Conservation (phyloP, 331 rosid genomes). For the Erythrophleum ivorense region DNA sequence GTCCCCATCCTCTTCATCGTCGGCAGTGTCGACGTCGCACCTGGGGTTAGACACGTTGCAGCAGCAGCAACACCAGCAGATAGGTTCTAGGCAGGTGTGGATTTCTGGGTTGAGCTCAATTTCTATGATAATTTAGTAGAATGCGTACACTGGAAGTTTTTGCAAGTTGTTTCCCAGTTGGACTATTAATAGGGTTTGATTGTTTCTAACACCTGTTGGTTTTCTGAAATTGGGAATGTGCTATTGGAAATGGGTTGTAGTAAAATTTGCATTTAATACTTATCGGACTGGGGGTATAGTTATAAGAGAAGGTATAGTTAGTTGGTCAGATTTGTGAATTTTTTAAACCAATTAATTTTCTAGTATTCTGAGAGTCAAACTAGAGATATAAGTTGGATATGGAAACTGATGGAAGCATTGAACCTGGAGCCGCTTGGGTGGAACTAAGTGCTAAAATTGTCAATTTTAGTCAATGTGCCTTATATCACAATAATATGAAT, state of each 20-base stretch:
- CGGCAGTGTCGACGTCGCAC: slow-evolving; percentile 82
- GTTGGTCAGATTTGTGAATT: slow-evolving; percentile 40
- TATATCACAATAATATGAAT: slow-evolving; percentile 32
- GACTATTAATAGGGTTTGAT: slow-evolving; percentile 34
- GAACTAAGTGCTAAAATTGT: slow-evolving; percentile 25
- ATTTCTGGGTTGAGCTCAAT: slow-evolving; percentile 45
- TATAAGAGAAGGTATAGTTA: slow-evolving; percentile 34
- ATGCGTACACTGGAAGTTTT: slow-evolving; percentile 30
- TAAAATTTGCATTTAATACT: slow-evolving; percentile 33
- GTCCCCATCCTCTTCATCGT: slow-evolving; percentile 88
- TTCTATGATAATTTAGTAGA: slow-evolving; percentile 38
- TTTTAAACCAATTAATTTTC: slow-evolving; percentile 36
- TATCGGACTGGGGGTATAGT: slow-evolving; percentile 33
- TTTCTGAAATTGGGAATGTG: slow-evolving; percentile 41
- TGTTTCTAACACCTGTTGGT: slow-evolving; percentile 29
- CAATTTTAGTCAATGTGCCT: slow-evolving; percentile 38
- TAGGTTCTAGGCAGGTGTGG: slow-evolving; percentile 89
- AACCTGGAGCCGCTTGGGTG: slow-evolving; percentile 34
- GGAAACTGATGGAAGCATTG: slow-evolving; percentile 40
- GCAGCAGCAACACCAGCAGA: slow-evolving; percentile 68
- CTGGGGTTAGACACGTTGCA: slow-evolving; percentile 82
- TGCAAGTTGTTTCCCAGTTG: slow-evolving; percentile 36
- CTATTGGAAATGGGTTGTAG: slow-evolving; percentile 34
- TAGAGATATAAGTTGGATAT: slow-evolving; percentile 45
- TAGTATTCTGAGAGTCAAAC: slow-evolving; percentile 42